phyloP scores from a whole-genome alignment of 164 flowering plant species.

The Magnolia kwangsiensis region DNA sequence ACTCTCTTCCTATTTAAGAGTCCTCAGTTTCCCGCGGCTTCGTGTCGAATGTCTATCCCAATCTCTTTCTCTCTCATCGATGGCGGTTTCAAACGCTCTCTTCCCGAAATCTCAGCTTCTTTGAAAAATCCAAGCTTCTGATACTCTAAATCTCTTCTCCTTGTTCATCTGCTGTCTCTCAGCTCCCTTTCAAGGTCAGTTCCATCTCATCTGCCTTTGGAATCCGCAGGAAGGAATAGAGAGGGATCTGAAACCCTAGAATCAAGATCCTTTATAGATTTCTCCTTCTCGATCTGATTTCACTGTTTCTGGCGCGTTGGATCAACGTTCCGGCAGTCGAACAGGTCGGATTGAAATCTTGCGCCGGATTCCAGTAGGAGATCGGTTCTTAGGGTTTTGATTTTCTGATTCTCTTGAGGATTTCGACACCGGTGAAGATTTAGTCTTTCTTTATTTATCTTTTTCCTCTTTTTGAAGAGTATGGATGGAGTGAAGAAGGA shows the following conservation, averaged over 20 bases:
- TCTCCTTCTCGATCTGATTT: not conserved
- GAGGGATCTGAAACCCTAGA: not conserved
- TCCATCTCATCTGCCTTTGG: no score
- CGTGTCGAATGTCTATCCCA: not conserved
- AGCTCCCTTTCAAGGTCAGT: not conserved
- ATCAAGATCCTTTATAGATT: not conserved
- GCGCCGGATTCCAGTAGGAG: not conserved
- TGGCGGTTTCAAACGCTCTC: not conserved
- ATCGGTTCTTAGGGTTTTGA: no score
- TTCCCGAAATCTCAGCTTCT: not conserved
- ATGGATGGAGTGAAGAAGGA: not conserved
- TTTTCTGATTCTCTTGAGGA: no score
- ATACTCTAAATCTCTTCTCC: not conserved
- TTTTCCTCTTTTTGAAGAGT: not conserved
- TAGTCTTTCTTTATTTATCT: no score
- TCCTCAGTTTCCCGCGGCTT: not conserved
- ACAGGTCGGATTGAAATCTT: not conserved
- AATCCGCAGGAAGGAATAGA: not conserved
- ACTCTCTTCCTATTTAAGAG: not conserved
- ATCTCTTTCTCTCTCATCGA: not conserved
- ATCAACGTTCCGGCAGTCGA: not conserved
- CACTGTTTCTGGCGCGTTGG: not conserved
- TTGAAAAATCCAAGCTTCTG: not conserved
- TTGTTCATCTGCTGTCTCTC: not conserved
- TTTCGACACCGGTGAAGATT: no score